Percentiles rank a stretch among this genome's conserved stretches.
These are phyloP conservation scores for Schizosaccharomyces lindneri DNA, from an alignment of 805 yeast genomes.

Conservation along the genomic window DNA sequence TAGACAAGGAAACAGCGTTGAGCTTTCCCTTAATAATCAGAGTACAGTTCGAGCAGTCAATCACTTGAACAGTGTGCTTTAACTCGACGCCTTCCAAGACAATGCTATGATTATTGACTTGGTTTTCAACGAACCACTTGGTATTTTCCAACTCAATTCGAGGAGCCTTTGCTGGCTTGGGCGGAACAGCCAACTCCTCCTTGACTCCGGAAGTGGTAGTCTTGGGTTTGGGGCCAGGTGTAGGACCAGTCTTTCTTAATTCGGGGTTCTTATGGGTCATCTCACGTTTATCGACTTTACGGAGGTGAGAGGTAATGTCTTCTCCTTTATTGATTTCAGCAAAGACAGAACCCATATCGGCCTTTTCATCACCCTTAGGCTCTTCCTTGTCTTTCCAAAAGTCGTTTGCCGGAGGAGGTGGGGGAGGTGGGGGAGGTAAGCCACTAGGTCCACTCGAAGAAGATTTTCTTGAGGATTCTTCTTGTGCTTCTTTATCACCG, in stretches of 20 bases:
- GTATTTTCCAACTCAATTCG: conserved; percentile 56
- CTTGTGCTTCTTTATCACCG: conserved; percentile 12
- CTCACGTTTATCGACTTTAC: conserved; percentile 77
- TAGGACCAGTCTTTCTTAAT: conserved; percentile 33
- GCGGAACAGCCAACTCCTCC: conserved; percentile 19
- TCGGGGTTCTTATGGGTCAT: conserved; percentile 85
- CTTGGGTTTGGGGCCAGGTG: conserved; percentile 28
- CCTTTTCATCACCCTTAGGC: conserved; percentile 12
- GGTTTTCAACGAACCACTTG: conserved; percentile 74
- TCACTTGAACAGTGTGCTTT: conserved; percentile 75
- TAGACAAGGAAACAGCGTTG: conserved; percentile 60
- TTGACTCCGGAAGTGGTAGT: conserved; percentile 51
- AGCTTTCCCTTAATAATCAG: conserved; percentile 76
- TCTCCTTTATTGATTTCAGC: conserved; percentile 76
- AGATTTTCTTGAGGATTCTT: conserved; percentile 15
- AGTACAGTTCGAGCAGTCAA: conserved; percentile 48
- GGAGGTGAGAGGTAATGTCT: conserved; percentile 56
- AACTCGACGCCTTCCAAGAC: conserved; percentile 48
- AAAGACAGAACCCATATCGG: conserved; percentile 72
- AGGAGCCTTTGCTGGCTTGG: conserved; percentile 19
- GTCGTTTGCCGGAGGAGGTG: conserved; percentile 71
- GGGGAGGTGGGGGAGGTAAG: conserved; percentile 61
- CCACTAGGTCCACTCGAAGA: conserved; percentile 14
- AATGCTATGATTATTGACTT: conserved; percentile 33
- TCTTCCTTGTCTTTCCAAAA: conserved; percentile 18